phyloP scores from a whole-genome alignment of 305 asterid genomes.

The Solanum hybrid region DNA sequence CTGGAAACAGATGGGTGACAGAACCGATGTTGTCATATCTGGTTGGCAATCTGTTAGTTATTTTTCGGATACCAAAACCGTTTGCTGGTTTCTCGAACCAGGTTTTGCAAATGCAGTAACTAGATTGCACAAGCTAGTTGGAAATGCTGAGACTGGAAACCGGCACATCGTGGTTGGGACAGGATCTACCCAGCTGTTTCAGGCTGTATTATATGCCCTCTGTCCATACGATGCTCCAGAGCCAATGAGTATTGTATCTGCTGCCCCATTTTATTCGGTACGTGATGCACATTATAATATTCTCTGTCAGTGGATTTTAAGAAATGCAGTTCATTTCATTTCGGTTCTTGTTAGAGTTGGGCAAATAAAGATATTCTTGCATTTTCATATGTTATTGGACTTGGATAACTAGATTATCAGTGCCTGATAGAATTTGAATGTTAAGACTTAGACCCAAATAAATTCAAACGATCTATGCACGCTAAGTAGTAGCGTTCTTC shows the following conservation, averaged over 20 bases:
- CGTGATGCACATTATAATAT: constrained; percentile 10
- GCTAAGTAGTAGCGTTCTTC: neutral
- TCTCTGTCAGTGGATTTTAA: neutral
- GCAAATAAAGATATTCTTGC: neutral
- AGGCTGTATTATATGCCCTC: constrained; percentile 76
- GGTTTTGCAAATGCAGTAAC: constrained; percentile 48
- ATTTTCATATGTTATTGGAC: neutral
- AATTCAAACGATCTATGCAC: neutral
- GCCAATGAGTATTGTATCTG: constrained; percentile 73
- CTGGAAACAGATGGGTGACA: constrained; percentile 69
- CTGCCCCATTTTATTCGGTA: constrained; percentile 90
- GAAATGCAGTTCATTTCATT: neutral
- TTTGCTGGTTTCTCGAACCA: constrained; percentile 91
- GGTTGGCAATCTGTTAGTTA: constrained; percentile 92
- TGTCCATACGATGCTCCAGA: constrained; percentile 44
- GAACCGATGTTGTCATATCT: constrained; percentile 46
- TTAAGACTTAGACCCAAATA: neutral
- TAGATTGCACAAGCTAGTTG: constrained; percentile 71
- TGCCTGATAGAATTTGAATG: neutral
- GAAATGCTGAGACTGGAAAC: constrained; percentile 64
- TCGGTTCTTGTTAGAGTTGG: neutral
- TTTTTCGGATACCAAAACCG: constrained; percentile 50
- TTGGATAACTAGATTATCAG: neutral
- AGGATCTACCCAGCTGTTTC: constrained; percentile 83
- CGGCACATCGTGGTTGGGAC: constrained; percentile 81